Conservation (phyloP, 2,329 filamentous ascomycete genomes). For the Daldinia sp. region DNA sequence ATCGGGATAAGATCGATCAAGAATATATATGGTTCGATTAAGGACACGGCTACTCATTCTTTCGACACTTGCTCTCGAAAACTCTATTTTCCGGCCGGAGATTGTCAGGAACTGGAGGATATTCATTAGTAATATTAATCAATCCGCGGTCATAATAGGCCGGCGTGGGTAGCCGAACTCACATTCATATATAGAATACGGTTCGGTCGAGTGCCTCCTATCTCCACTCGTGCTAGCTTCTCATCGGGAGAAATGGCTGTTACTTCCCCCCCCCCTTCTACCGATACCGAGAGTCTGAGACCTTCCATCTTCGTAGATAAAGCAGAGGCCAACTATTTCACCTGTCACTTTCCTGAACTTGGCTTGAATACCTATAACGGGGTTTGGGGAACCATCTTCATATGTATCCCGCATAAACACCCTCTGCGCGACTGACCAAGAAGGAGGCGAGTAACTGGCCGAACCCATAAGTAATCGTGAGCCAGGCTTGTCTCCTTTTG, state of each 20-base stretch:
- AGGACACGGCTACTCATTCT: not conserved
- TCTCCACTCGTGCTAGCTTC: constrained; percentile 32
- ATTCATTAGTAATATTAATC: not conserved
- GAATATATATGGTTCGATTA: constrained; percentile 3
- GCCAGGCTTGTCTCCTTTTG: not conserved
- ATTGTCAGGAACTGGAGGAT: not conserved
- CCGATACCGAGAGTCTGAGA: not conserved
- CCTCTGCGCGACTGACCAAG: constrained; percentile 1
- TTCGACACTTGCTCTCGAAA: not conserved
- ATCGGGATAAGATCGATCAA: not conserved
- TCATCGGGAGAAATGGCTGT: constrained; percentile 33
- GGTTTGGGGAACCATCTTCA: not conserved
- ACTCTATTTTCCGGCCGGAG: not conserved
- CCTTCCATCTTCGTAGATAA: constrained; percentile 36
- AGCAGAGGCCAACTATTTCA: not conserved
- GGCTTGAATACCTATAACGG: not conserved
- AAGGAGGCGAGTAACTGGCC: not conserved
- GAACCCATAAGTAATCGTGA: not conserved
- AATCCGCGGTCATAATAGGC: not conserved
- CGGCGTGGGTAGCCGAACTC: constrained; percentile 1
- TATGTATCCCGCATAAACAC: not conserved
- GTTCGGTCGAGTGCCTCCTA: constrained; percentile 28
- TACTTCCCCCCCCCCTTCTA: not conserved
- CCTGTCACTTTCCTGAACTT: not conserved
- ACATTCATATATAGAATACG: constrained; percentile 35